Evolutionary conservation across 257 asterid genomes (phyloP), one percentile per base, ranked within the genome.

Genomic region (Solanum bukasovii): DNA sequence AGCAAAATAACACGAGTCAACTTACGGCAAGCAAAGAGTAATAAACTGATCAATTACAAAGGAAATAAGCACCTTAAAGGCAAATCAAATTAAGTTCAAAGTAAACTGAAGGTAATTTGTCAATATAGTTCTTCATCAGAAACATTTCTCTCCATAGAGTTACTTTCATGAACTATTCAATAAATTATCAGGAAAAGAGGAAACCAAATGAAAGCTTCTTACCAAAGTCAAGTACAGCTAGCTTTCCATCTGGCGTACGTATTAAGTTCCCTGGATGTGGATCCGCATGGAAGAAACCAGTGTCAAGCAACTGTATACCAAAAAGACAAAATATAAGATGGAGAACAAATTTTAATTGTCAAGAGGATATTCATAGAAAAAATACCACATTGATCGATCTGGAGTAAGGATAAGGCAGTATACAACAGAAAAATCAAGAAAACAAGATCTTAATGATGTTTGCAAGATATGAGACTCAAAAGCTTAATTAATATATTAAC

Each of bases 271-370:
- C 99, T 1, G 99, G 99, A 91, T 97, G 99, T 87, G 99, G 99
- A 94, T 97, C 99, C 87, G 99, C 99, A 93, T 97, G 99, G 93
- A 97, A 97, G 91, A 97, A 95, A 87, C 99, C 99, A 21, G 99
- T 97, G 89, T 96, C 99, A 90, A 97, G 99, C 90, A 97, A 94
- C 99, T 97, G 97, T 37, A 87, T 88, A 92, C 40, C 88, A 86
- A 87, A 88, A 90, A 37, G 70, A 85, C 88, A 85, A 81, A 21
- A 71, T 90, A 91, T 87, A 68, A 86, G 87, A 89, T 87, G 84
- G 74, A 61, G 88, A 42, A 37, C 75, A 65, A 81, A 38, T 85
- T 71, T 49, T 21, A 56, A 59, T 25, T 70, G 79, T n/a, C 79
- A 27, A 67, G 68, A 81, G 68, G 85, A 81, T 81, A 16, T 44